These are phyloP conservation scores for Ophiostoma sp. DNA, from an alignment of 2,329 filamentous ascomycete genomes.

Conservation along the genomic window DNA sequence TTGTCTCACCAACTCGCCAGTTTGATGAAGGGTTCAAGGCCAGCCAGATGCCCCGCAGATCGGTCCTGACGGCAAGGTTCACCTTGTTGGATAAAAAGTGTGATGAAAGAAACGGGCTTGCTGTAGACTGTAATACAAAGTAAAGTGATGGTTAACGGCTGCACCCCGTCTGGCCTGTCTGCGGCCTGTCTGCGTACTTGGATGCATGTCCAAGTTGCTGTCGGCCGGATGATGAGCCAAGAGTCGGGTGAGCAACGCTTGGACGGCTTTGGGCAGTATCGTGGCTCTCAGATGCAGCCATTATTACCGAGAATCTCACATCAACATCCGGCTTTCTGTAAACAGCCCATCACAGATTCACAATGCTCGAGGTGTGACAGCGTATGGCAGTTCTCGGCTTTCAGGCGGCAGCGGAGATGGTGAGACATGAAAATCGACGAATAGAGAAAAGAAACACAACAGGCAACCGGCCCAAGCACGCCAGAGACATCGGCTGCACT, in stretches of 20 bases:
- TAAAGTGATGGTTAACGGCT: neutral
- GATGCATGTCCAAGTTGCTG: neutral
- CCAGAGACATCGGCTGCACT: neutral
- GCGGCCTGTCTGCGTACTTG: too few relatives aligned
- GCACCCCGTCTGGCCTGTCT: neutral
- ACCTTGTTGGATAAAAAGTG: neutral
- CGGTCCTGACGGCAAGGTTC: neutral
- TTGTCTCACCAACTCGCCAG: constrained; percentile 9
- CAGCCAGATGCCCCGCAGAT: constrained; percentile 10
- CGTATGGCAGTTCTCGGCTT: neutral
- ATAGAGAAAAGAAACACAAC: neutral
- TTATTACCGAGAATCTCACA: neutral
- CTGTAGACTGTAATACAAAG: too few relatives aligned
- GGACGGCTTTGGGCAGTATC: neutral
- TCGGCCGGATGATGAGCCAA: neutral
- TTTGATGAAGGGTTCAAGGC: constrained; percentile 10
- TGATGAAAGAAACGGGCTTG: neutral
- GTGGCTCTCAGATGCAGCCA: neutral
- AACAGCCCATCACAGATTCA: neutral
- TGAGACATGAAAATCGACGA: neutral
- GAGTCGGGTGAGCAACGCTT: neutral
- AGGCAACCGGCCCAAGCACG: neutral
- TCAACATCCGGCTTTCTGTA: neutral
- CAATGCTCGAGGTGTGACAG: neutral
- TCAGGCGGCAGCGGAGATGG: neutral